A percentile compares a stretch with the other conserved stretches of the same genome.
These are phyloP conservation scores for Calycina herbarum DNA, from an alignment of 2,329 filamentous ascomycete genomes.

Conservation along the genomic window DNA sequence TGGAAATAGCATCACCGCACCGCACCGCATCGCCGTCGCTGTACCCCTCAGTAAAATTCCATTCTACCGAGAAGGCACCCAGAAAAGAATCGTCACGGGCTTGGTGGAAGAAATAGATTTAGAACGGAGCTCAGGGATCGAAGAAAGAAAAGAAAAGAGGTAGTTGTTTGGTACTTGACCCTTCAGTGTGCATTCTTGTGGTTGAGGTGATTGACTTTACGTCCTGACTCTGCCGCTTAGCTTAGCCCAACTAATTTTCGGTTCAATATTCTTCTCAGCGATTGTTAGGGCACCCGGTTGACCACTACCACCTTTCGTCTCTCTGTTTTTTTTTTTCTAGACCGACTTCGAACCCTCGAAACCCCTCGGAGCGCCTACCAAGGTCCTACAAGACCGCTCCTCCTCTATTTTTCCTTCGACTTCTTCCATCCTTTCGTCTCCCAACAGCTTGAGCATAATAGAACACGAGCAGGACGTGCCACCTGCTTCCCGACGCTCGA, in stretches of 20 bases:
- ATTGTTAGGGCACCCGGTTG: too few species aligned
- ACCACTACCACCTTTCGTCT: not conserved
- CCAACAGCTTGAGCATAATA: not conserved
- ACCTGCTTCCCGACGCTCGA: not conserved
- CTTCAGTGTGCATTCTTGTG: too few species aligned
- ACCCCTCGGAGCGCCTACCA: constrained; percentile 2
- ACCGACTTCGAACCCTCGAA: not conserved
- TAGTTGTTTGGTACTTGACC: too few species aligned
- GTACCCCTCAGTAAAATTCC: constrained; percentile 2
- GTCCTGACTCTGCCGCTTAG: too few species aligned
- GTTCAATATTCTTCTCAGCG: not conserved
- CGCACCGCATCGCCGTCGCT: not conserved
- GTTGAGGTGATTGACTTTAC: too few species aligned
- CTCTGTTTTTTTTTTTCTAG: not conserved
- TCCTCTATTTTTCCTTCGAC: not conserved
- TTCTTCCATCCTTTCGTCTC: not conserved
- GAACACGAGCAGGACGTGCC: constrained; percentile 5
- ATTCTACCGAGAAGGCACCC: constrained; percentile 3
- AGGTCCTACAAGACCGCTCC: not conserved
- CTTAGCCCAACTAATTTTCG: too few species aligned
- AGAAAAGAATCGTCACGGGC: not conserved
- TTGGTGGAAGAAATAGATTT: not conserved
- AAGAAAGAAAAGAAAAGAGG: not conserved
- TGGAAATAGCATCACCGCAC: constrained; percentile 1
- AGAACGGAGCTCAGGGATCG: not conserved